Conservation (phyloP, 108 stramenopile species). For the Epithemia pelagica region DNA sequence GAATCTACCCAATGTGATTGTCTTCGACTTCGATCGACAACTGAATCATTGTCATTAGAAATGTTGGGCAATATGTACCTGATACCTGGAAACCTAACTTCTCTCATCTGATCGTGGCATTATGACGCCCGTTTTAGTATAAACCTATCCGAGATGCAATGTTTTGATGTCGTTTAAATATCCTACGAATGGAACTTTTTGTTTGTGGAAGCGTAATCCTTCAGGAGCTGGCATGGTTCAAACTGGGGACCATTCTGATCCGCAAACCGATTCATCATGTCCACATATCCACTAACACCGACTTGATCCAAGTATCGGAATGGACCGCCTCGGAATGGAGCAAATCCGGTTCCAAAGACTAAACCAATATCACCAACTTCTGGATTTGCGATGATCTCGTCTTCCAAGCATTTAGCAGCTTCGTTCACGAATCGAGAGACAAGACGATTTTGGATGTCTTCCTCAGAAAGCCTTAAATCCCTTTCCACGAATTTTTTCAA, state of each 20-base stretch:
- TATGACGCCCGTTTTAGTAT: too few species aligned
- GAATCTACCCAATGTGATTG: too few species aligned
- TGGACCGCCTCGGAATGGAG: slow-evolving; percentile 99
- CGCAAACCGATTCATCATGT: slow-evolving; percentile 91
- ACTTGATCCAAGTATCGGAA: slow-evolving; percentile 93
- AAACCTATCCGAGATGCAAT: too few species aligned
- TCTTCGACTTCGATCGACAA: too few species aligned
- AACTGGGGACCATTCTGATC: slow-evolving; percentile 94
- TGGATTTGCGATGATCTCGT: slow-evolving; percentile 95
- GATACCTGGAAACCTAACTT: too few species aligned
- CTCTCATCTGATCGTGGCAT: too few species aligned
- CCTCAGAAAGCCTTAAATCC: slow-evolving; percentile 58
- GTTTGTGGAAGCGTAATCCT: slow-evolving; percentile 89
- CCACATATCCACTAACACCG: slow-evolving; percentile 85
- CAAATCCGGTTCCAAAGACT: slow-evolving; percentile 98
- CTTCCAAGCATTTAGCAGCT: slow-evolving; percentile 96
- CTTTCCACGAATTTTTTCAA: slow-evolving; percentile 56
- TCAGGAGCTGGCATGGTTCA: slow-evolving; percentile 92
- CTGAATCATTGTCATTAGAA: too few species aligned
- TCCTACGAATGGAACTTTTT: slow-evolving; percentile 90
- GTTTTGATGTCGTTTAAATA: too few species aligned
- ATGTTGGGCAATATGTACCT: too few species aligned
- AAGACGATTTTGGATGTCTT: slow-evolving; percentile 93
- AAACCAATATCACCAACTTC: slow-evolving; percentile 98
- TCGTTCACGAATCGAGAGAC: slow-evolving; percentile 96